Conservation (phyloP, 768 basidiomycete genomes). For the Tremella fuciformis region DNA sequence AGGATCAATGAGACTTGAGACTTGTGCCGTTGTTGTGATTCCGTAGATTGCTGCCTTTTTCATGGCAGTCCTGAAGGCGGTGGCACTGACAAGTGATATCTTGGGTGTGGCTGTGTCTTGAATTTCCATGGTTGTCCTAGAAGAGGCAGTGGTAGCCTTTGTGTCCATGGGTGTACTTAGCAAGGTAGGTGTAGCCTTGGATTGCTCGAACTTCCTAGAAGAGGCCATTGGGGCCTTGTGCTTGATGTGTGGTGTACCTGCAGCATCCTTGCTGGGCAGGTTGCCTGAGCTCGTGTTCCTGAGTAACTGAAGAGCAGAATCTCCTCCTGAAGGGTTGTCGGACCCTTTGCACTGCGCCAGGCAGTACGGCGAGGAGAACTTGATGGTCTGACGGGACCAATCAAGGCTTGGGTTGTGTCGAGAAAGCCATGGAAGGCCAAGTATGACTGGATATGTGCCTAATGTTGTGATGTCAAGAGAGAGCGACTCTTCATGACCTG, state of each 20-base stretch:
- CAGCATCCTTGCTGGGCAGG: slow-evolving; percentile 7
- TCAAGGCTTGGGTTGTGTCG: too few species aligned
- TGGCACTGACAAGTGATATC: slow-evolving; percentile 5
- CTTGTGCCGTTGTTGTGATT: slow-evolving; percentile 1
- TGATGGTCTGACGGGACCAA: too few species aligned
- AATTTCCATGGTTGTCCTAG: neutral
- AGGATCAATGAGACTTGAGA: slow-evolving; percentile 9
- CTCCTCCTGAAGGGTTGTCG: neutral
- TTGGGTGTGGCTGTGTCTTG: neutral
- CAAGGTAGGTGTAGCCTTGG: neutral
- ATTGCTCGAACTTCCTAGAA: too few species aligned
- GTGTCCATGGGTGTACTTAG: neutral
- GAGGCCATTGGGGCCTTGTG: too few species aligned
- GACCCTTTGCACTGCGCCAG: slow-evolving; percentile 6
- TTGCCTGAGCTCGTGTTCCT: slow-evolving; percentile 7
- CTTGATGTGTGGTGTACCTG: slow-evolving; percentile 7
- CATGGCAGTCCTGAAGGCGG: slow-evolving; percentile 8
- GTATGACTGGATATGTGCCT: too few species aligned
- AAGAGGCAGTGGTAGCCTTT: neutral
- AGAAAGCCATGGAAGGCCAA: too few species aligned
- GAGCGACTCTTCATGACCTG: slow-evolving; percentile 4
- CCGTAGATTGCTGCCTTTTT: slow-evolving; percentile 9
- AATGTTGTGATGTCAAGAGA: slow-evolving; percentile 14
- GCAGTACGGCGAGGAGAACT: slow-evolving; percentile 2
- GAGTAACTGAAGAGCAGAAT: neutral